Evolutionary conservation across 2,329 filamentous ascomycete genomes (phyloP), one percentile per base, ranked within the genome.

Genomic region (Thielaviopsis punctulata): DNA sequence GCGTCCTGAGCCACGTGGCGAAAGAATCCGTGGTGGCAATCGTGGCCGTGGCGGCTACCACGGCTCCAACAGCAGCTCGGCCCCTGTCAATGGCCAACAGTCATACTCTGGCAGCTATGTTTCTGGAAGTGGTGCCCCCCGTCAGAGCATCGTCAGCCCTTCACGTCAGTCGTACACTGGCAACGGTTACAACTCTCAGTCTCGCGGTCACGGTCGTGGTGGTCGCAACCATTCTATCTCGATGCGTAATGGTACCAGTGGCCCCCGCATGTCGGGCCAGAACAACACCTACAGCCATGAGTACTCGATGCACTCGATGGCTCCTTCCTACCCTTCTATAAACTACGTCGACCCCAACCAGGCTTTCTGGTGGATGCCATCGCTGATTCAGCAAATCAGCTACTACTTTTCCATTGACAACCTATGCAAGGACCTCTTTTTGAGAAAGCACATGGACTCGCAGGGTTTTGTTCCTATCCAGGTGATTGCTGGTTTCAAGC

Each of bases 381-480:
- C 49, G 15, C 63, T 78, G 48, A 71, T 67, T 52, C 64, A 63
- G 57, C 69, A 75, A 62, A 76, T 88, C 36, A 87, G 95, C 61
- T 98, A 95, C 70, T 98, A 98, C 67, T 95, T 98, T 68, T 96
- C 90, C 0, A 77, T 95, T 24, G 86, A 95, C 62, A 98, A 98
- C 63, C 74, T 96, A 48, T 85, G 86, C 73, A 95, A 95, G 67
- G 92, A 98, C 62, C 74, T 86, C 61, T 96, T 80, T 66, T 73
- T 98, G 55, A 82, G 92, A 53, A 81, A 79, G 61, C 82, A 89
- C 60, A 96, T 98, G 92, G 90, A 98, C 63, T 86, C 84, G 1
- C 86, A 96, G 64, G 92, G 92, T 18, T 96, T 89, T 62, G 89
- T 95, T 13, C 80, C 79, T 49, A 69, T 98, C 49, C 73, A 76